Conservation (phyloP, 805 yeast species). For the Metschnikowia colocasiae region DNA sequence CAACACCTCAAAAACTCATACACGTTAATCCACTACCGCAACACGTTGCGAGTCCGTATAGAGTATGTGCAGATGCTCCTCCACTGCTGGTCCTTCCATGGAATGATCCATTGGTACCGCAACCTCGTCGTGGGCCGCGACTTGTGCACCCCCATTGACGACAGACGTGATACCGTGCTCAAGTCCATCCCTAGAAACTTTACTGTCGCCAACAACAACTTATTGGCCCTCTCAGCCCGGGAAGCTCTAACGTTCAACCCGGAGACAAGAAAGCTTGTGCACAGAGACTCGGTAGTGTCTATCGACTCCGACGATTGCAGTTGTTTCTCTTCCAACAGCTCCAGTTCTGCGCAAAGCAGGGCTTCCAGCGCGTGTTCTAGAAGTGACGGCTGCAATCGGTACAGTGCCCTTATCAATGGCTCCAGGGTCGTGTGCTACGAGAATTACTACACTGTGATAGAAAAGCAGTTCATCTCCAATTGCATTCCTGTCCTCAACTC, state of each 20-base stretch:
- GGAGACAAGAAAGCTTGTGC: slow-evolving; percentile 5
- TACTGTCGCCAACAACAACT: slow-evolving; percentile 13
- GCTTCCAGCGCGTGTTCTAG: slow-evolving; percentile 3
- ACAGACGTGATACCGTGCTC: slow-evolving; percentile 22
- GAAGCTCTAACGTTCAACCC: slow-evolving; percentile 8
- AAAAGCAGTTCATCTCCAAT: slow-evolving; percentile 35
- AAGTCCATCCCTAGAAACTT: slow-evolving; percentile 20
- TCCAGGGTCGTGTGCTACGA: slow-evolving; percentile 14
- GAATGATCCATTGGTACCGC: slow-evolving; percentile 38
- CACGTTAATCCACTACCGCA: slow-evolving; percentile 24
- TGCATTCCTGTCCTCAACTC: slow-evolving; percentile 39
- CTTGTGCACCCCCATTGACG: slow-evolving; percentile 30
- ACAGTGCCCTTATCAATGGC: slow-evolving; percentile 8
- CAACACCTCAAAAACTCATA: slow-evolving; percentile 4
- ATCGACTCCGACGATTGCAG: slow-evolving; percentile 8
- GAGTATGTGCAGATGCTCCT: slow-evolving; percentile 37
- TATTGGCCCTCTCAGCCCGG: slow-evolving; percentile 11
- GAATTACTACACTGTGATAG: slow-evolving; percentile 22
- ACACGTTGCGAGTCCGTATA: slow-evolving; percentile 35
- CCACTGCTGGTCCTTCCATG: slow-evolving; percentile 41
- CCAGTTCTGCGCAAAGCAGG: slow-evolving; percentile 1
- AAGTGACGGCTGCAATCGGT: slow-evolving; percentile 1
- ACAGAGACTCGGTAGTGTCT: slow-evolving; percentile 3
- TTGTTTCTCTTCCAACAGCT: slow-evolving; percentile 8
- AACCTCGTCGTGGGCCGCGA: slow-evolving; percentile 33